These are phyloP conservation scores for Ilex paraguariensis DNA, from an alignment of 305 asterid species.

Conservation along the genomic window DNA sequence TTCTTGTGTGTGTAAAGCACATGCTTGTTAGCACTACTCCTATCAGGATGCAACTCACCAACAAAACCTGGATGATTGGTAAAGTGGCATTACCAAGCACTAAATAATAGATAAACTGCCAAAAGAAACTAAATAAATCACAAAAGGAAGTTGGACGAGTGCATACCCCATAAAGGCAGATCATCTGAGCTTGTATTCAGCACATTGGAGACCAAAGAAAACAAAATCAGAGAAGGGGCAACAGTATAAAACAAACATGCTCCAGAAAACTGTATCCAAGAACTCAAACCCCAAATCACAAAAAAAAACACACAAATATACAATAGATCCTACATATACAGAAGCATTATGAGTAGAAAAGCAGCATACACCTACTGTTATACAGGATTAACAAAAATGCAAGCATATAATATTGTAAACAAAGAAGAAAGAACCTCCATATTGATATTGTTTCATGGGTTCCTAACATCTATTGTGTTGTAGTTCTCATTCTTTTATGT, in stretches of 20 bases:
- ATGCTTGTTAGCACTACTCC: conserved; percentile 47
- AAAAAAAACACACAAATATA: too few species aligned
- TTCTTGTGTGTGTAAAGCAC: conserved; percentile 53
- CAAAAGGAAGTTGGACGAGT: not conserved
- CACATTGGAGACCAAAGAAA: conserved; percentile 16
- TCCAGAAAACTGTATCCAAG: too few species aligned
- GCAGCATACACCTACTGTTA: too few species aligned
- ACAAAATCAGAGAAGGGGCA: not conserved
- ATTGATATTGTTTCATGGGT: too few species aligned
- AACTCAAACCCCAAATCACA: too few species aligned
- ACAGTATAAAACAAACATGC: not conserved
- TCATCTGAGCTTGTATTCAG: conserved; percentile 43
- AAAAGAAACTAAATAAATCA: not conserved
- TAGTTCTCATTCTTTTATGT: too few species aligned
- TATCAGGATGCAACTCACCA: conserved; percentile 48
- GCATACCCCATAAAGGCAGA: conserved; percentile 68
- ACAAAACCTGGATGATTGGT: conserved; percentile 38
- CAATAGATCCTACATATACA: too few species aligned
- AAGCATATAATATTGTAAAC: too few species aligned
- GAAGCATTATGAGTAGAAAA: too few species aligned
- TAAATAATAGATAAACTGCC: not conserved
- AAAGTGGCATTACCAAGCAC: not conserved
- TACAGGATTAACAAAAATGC: too few species aligned
- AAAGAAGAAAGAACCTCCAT: too few species aligned
- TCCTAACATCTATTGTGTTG: too few species aligned